Evolutionary conservation across 1,284 basidiomycete species (phyloP), one percentile per base, ranked within the genome.

Genomic region (Amylostereum areolatum): DNA sequence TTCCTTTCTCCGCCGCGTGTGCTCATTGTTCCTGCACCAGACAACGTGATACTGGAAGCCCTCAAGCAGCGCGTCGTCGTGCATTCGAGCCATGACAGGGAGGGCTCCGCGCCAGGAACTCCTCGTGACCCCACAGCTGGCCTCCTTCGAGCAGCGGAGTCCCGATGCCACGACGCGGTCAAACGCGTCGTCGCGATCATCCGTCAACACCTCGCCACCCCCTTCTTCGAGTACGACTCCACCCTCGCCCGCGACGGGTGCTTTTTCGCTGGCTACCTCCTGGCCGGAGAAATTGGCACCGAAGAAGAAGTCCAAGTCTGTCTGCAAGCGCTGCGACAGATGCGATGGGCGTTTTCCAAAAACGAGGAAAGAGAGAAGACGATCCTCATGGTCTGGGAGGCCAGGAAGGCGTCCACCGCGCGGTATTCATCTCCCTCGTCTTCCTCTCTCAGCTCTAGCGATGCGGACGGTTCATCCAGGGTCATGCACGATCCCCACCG

Each of bases 141-240:
- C 74, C 72, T 74, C 65, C 74, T 70, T 66, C 72, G 72, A 64
- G 75, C 73, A 65, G 81, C 74, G 57, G 64, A 80, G 68, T 52
- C 75, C 12, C 76, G 79, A 54, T 83, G 78, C 49, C 64, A 72
- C 53, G 70, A 74, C 47, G 66, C 75, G 33, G 68, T 75, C 30
- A 67, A 66, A 28, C 70, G 74, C 30, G 77, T 92, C 18, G 73
- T 87, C 40, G 63, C 69, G 45, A 80, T 86, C 57, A 68, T 91
- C 47, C 78, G 80, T 53, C 72, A 71, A 24, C 81, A 85, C 59
- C 65, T 85, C 18, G 70, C 65, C 62, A 57, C 69, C 52, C 56
- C 73, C 47, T 79, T 93, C 56, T 92, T 94, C 62, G 77, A 78
- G 55, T 92, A 85, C 73, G 92, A 94, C 60, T 80, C 89, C 1